Evolutionary conservation across 768 basidiomycete species (phyloP).

Genomic region (Pilatotrama ljubarskyi): DNA sequence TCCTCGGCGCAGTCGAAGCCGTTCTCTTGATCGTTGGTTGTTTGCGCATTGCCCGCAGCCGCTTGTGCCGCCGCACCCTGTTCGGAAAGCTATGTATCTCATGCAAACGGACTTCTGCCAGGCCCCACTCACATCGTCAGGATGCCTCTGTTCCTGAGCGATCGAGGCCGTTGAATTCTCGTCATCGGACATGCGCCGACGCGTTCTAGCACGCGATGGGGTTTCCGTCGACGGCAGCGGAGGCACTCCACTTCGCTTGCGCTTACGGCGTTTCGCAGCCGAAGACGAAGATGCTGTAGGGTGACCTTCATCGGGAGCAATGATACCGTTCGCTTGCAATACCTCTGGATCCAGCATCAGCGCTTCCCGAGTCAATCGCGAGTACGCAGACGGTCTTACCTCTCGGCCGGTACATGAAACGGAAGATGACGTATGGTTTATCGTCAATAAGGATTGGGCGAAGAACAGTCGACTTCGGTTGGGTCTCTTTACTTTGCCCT

Average conservation of each 20-base stretch:
- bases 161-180: not conserved
- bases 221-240: not conserved
- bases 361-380: not conserved
- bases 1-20: no score
- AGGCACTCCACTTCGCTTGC: not conserved
- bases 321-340: constrained; percentile 6
- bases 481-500: not conserved
- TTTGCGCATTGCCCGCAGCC: no score
- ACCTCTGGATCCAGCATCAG: not conserved
- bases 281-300: not conserved
- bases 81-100: no score
- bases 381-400: not conserved
- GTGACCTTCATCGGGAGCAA: not conserved
- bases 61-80: no score
- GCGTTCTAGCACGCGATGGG: not conserved
- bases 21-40: no score
- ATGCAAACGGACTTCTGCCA: no score
- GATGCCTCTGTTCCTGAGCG: not conserved
- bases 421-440: constrained; percentile 15
- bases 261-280: not conserved
- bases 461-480: not conserved
- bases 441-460: constrained; percentile 15
- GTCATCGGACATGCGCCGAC: not conserved
- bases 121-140: not conserved
- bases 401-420: constrained; percentile 17